phyloP scores from a whole-genome alignment of 768 basidiomycete species.

The Botryobasidium botryosum region DNA sequence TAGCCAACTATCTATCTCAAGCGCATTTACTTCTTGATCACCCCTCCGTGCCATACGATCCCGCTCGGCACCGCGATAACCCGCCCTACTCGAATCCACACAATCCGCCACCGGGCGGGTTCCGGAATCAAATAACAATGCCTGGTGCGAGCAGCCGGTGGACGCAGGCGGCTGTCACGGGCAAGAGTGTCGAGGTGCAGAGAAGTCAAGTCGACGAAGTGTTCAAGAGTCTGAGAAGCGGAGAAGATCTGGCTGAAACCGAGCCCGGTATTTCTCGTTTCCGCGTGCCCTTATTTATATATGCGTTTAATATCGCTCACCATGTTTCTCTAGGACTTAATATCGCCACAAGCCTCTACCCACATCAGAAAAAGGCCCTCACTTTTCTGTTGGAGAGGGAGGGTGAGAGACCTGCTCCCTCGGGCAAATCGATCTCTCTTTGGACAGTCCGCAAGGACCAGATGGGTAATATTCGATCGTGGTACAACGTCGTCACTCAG shows the following conservation, averaged over 20 bases:
- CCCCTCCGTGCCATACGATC: conserved; percentile 52
- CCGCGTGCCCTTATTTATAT: neutral
- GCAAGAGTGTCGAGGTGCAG: conserved; percentile 80
- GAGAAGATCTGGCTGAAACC: conserved; percentile 73
- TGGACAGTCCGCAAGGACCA: conserved; percentile 28
- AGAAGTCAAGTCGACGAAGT: conserved; percentile 86
- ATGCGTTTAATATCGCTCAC: neutral
- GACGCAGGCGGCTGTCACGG: conserved; percentile 33
- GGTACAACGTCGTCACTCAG: conserved; percentile 76
- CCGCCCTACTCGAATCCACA: conserved; percentile 83
- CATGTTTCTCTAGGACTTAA: conserved; percentile 17
- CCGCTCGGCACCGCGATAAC: conserved; percentile 31
- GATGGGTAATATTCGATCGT: conserved; percentile 23
- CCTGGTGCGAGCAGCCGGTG: conserved; percentile 31
- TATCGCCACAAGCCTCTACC: conserved; percentile 77
- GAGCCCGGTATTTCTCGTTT: conserved; percentile 51
- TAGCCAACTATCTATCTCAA: conserved; percentile 58
- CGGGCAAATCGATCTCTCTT: conserved; percentile 25
- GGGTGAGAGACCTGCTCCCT: conserved; percentile 37
- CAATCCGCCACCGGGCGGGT: conserved; percentile 57
- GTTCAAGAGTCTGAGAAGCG: conserved; percentile 75
- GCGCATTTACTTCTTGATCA: conserved; percentile 61
- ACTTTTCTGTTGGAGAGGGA: conserved; percentile 82
- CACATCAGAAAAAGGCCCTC: conserved; percentile 95
- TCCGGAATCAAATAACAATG: conserved; percentile 16